Conservation (phyloP, 176 grass and related monocot genomes). For the Neostapfia colusana region DNA sequence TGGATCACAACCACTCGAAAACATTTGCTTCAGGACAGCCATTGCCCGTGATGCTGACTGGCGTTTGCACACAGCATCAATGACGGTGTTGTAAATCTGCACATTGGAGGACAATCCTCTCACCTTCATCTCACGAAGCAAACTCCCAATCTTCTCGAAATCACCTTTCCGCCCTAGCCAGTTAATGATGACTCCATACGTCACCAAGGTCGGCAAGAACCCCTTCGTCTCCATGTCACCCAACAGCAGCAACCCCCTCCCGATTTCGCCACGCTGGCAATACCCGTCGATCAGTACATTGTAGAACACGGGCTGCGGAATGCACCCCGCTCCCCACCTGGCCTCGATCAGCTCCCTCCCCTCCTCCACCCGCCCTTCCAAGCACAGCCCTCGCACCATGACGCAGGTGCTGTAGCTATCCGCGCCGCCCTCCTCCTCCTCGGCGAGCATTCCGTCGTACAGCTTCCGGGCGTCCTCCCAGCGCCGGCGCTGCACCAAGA, state of each 20-base stretch:
- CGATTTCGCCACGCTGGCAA: slow-evolving; percentile 46
- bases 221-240: slow-evolving; percentile 67
- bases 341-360: slow-evolving; percentile 65
- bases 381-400: slow-evolving; percentile 64
- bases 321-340: slow-evolving; percentile 68
- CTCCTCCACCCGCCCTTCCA: slow-evolving; percentile 66
- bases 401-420: slow-evolving; percentile 74
- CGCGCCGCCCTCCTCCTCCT: slow-evolving; percentile 41
- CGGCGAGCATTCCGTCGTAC: slow-evolving; percentile 68
- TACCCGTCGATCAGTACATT: slow-evolving; percentile 74
- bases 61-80: slow-evolving; percentile 51
- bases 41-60: slow-evolving; percentile 50
- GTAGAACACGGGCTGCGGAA: slow-evolving; percentile 61
- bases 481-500: slow-evolving; percentile 42
- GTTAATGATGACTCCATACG: slow-evolving; percentile 61
- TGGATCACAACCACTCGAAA: slow-evolving; percentile 38
- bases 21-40: slow-evolving; percentile 68
- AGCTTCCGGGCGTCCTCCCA: slow-evolving; percentile 47
- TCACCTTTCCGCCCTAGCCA: slow-evolving; percentile 63
- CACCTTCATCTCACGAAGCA: slow-evolving; percentile 61
- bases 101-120: slow-evolving; percentile 55
- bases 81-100: slow-evolving; percentile 70
- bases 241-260: slow-evolving; percentile 52
- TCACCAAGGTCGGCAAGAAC: slow-evolving; percentile 60
- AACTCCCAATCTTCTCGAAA: slow-evolving; percentile 40